Evolutionary conservation across 495 filamentous ascomycete species (phyloP).

Genomic region (Platismatia glauca): DNA sequence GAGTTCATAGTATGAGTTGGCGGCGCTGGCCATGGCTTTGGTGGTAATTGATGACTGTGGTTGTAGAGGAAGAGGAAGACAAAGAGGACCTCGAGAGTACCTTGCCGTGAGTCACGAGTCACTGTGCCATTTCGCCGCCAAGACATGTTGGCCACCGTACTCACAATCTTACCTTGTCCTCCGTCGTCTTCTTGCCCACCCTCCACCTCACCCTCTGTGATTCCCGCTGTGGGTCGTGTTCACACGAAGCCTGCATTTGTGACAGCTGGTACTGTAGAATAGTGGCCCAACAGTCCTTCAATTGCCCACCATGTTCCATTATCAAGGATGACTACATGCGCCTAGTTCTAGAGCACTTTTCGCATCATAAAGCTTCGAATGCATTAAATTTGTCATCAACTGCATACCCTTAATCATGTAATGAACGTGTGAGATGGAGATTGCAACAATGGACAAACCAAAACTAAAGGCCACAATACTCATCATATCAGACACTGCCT

Average conservation of each 20-base stretch:
- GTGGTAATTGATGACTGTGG: neutral
- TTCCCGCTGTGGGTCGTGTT: no score
- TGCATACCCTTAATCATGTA: neutral
- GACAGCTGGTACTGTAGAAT: no score
- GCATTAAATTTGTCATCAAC: neutral
- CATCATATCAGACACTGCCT: conserved; percentile 89
- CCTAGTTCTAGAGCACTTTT: no score
- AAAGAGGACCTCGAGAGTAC: neutral
- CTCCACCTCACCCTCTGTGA: neutral
- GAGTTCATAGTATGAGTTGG: conserved; percentile 72
- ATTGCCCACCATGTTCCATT: no score
- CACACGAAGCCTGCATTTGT: no score
- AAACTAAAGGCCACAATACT: conserved; percentile 63
- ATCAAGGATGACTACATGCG: no score
- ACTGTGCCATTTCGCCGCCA: neutral
- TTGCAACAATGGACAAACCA: conserved; percentile 27
- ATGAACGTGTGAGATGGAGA: neutral
- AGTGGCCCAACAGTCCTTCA: no score
- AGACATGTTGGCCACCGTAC: neutral
- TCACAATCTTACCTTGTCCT: neutral
- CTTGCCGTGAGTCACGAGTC: conserved; percentile 1
- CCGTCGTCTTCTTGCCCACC: no score
- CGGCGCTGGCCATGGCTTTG: conserved; percentile 16
- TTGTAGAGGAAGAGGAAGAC: neutral
- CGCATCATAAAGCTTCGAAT: no score